phyloP scores from a whole-genome alignment of 2,329 filamentous ascomycete genomes.

The Curvularia lunata region DNA sequence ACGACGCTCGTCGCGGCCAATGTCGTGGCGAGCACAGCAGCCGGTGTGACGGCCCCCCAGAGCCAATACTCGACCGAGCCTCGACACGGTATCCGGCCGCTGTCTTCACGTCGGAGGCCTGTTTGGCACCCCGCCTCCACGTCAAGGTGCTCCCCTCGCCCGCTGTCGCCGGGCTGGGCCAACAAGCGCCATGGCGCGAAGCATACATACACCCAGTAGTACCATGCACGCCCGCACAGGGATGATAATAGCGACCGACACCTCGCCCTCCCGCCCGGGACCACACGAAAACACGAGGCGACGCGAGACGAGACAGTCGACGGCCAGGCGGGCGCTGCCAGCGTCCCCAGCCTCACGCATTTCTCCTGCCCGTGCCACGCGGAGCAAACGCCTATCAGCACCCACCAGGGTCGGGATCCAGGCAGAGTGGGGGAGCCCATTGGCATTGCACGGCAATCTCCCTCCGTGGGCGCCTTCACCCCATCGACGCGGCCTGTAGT shows the following conservation, averaged over 20 bases:
- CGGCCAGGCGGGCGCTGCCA: conserved; percentile 6
- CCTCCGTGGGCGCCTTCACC: background rate
- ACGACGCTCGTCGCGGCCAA: too few species aligned
- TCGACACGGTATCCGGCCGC: conserved; percentile 15
- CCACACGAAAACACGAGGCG: background rate
- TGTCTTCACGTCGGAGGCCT: conserved; percentile 3
- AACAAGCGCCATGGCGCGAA: conserved; percentile 17
- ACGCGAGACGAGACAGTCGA: background rate
- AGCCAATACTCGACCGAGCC: conserved; percentile 13
- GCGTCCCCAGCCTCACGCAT: background rate
- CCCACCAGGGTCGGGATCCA: conserved; percentile 14
- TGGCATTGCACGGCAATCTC: conserved; percentile 26
- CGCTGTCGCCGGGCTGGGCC: conserved; percentile 14
- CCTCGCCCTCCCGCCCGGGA: conserved; percentile 1
- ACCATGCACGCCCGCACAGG: conserved; percentile 22
- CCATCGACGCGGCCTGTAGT: conserved; percentile 23
- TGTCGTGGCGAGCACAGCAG: background rate
- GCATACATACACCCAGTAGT: conserved; percentile 10
- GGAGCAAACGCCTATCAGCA: conserved; percentile 19
- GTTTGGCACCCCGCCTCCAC: conserved; percentile 14
- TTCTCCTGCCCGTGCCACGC: background rate
- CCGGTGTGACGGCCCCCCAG: conserved; percentile 10
- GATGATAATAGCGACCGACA: conserved; percentile 8
- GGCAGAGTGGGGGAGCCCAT: conserved; percentile 11
- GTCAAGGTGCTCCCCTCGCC: conserved; percentile 12